Evolutionary conservation across 495 filamentous ascomycete species (phyloP), one percentile per base, ranked within the genome.

Genomic region (Pyrenula massariospora): DNA sequence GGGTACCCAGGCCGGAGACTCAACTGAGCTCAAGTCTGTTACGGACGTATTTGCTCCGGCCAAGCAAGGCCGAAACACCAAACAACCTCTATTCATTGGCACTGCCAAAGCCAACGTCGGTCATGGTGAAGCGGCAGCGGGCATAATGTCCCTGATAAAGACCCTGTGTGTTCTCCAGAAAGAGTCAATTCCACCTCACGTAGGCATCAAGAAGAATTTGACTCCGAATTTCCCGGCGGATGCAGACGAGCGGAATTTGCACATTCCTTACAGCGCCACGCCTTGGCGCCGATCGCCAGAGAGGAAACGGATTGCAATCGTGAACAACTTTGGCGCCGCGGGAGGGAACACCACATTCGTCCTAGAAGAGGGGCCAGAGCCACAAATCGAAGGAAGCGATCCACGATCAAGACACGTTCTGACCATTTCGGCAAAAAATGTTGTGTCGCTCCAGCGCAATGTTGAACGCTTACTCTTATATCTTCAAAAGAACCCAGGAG

Each of bases 21-120:
- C 31, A 0, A 55, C 54, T 1, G 71, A 77, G 52, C 63, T 67
- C 31, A 3, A 50, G 1, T 66, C 70, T 2, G 63, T 75, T 10
- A 52, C 50, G 1, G 58, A 65, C 2, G 57, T 70, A 3, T 70
- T 71, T 23, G 66, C 63, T 0, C 55, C 67, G 1, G 10, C 50
- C 12, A 21, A 49, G n/a, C 48, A 60, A n/a, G 25, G 48, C 5
- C 55, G 54, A 21, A 61, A 49, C 77, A 64, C 71, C 1, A 78
- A 87, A 56, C 73, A 82, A 60, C 79, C 84, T 3, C 74, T 91
- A 0, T 78, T 80, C 60, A 72, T 91, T 0, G 88, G 87, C 22
- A 78, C 87, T 0, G 77, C 86, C 55, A 90, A 90, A 62, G 82
- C 87, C 1, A 67, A 67, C 47, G 59, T 70, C 3, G 70, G 70